Evolutionary conservation across 495 filamentous ascomycete genomes (phyloP).

Genomic region (Penicillium soppii): DNA sequence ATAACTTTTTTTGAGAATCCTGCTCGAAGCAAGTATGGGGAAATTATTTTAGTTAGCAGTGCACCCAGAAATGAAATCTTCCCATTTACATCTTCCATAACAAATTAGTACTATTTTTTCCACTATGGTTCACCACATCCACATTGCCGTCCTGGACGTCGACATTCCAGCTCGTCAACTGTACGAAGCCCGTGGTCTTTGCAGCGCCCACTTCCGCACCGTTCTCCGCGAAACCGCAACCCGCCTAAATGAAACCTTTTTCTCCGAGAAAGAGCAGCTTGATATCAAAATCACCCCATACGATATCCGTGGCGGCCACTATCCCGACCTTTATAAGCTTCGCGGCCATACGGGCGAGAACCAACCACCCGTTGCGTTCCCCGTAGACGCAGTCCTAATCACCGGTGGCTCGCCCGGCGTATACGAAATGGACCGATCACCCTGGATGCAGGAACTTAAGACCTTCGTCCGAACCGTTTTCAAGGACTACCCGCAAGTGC

Average conservation of each 20-base stretch:
- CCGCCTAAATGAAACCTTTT: constrained; percentile 20
- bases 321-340: constrained; percentile 24
- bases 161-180: constrained; percentile 31
- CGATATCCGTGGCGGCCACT: constrained; percentile 32
- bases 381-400: constrained; percentile 34
- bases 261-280: constrained; percentile 12
- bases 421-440: constrained; percentile 27
- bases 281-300: constrained; percentile 30
- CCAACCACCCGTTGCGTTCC: constrained; percentile 12
- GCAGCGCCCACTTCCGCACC: constrained; percentile 33
- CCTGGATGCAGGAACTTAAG: constrained; percentile 30
- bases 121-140: constrained; percentile 26
- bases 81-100: not conserved
- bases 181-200: constrained; percentile 33
- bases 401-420: constrained; percentile 33
- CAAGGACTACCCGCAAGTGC: constrained; percentile 33
- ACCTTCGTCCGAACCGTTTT: constrained; percentile 32
- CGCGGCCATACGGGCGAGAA: constrained; percentile 14
- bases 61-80: not conserved
- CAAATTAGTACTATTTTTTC: not conserved
- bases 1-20: not conserved
- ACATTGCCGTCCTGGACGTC: constrained; percentile 35
- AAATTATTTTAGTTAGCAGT: not conserved
- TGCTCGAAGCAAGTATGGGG: not conserved
- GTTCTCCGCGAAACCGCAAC: constrained; percentile 31